These are phyloP conservation scores for Helicostylum pulchrum DNA, from an alignment of 192 early-diverging fungal species.

Conservation along the genomic window DNA sequence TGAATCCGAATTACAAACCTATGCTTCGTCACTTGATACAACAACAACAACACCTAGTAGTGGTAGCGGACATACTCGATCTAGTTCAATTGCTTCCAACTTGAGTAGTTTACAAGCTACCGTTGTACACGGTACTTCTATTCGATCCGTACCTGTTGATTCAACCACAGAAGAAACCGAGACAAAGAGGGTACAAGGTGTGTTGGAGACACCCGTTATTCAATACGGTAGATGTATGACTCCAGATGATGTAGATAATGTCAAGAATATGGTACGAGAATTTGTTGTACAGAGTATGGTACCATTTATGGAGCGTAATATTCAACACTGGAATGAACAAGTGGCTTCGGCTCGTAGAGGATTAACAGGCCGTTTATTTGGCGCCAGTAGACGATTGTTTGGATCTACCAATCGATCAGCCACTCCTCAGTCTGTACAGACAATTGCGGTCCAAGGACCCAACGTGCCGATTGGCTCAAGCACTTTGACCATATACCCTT, in stretches of 20 bases:
- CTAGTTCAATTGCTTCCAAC: slow-evolving; percentile 11
- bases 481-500: slow-evolving; percentile 48
- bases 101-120: slow-evolving; percentile 2
- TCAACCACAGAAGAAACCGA: slow-evolving; percentile 27
- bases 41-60: neutral
- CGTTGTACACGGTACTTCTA: neutral
- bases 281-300: slow-evolving; percentile 75
- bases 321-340: slow-evolving; percentile 89
- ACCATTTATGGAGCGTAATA: slow-evolving; percentile 85
- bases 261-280: slow-evolving; percentile 50
- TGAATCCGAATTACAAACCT: slow-evolving; percentile 11
- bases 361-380: slow-evolving; percentile 85
- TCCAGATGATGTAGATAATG: slow-evolving; percentile 47
- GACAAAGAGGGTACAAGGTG: slow-evolving; percentile 5
- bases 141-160: slow-evolving; percentile 10
- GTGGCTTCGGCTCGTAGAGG: slow-evolving; percentile 84
- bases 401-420: slow-evolving; percentile 52
- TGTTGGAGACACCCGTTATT: slow-evolving; percentile 14
- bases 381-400: slow-evolving; percentile 81
- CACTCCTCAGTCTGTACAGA: slow-evolving; percentile 39
- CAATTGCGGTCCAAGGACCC: slow-evolving; percentile 32
- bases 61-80: slow-evolving; percentile 10
- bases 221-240: slow-evolving; percentile 54
- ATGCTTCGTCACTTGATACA: neutral
- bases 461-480: slow-evolving; percentile 35